Conservation (phyloP, 176 grass and related monocot species). For the barley (Hordeum vulgare) region DNA sequence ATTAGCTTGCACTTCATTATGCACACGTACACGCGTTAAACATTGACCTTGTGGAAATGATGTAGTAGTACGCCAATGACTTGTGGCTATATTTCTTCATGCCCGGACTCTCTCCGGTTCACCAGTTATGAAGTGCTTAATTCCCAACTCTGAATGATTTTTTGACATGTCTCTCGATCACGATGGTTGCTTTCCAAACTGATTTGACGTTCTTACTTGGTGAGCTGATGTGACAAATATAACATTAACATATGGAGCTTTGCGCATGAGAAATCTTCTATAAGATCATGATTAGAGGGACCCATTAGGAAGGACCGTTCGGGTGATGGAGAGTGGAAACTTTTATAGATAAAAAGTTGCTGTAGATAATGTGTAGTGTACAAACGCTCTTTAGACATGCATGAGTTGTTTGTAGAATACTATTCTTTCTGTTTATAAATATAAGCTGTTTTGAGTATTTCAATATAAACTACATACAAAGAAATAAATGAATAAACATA, state of each 20-base stretch:
- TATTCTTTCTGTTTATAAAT: too few relatives aligned
- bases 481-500: too few relatives aligned
- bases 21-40: background rate
- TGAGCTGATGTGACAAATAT: background rate
- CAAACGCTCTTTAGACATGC: background rate
- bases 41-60: slow-evolving; percentile 6
- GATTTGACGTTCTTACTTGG: background rate
- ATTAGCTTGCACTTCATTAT: background rate
- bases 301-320: background rate
- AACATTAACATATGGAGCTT: background rate
- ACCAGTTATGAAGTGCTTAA: slow-evolving; percentile 21
- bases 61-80: background rate
- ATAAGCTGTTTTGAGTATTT: too few relatives aligned
- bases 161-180: background rate
- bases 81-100: background rate
- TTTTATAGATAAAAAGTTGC: background rate
- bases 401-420: background rate
- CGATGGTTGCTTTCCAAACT: background rate
- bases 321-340: background rate
- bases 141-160: slow-evolving; percentile 10
- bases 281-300: background rate
- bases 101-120: slow-evolving; percentile 8
- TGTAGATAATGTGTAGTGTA: background rate
- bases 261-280: background rate
- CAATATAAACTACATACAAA: too few relatives aligned